phyloP scores from a whole-genome alignment of 2,329 filamentous ascomycete species.

The Aspergillus sclerotialis region DNA sequence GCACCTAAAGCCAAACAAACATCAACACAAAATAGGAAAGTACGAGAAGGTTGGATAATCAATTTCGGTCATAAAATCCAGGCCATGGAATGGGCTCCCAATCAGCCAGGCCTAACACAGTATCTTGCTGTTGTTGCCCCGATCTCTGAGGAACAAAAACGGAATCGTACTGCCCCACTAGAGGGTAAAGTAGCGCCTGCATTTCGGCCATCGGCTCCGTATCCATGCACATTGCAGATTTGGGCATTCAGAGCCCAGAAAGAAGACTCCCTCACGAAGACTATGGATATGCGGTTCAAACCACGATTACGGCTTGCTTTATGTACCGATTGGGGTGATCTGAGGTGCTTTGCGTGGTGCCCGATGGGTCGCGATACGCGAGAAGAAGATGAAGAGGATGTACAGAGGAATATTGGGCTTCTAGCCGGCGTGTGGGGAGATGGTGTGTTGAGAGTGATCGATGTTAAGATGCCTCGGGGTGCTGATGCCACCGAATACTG shows the following conservation, averaged over 20 bases:
- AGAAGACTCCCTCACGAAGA: constrained; percentile 22
- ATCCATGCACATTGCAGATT: constrained; percentile 49
- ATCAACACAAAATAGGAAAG: constrained; percentile 14
- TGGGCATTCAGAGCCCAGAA: constrained; percentile 47
- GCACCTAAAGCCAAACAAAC: constrained; percentile 3
- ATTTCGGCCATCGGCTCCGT: constrained; percentile 44
- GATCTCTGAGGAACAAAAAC: constrained; percentile 32
- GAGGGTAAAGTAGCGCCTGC: constrained; percentile 37
- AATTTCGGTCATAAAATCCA: constrained; percentile 50
- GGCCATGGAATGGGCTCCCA: constrained; percentile 43
- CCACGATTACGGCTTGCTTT: constrained; percentile 46
- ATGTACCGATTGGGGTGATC: constrained; percentile 52
- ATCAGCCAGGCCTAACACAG: constrained; percentile 40
- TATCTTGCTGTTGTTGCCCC: constrained; percentile 48
- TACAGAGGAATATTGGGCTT: constrained; percentile 39
- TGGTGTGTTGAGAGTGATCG: constrained; percentile 48
- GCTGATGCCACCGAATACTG: constrained; percentile 24
- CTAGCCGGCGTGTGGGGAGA: constrained; percentile 54
- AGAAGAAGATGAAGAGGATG: constrained; percentile 22
- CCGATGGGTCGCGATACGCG: constrained; percentile 34
- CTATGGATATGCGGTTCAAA: constrained; percentile 35
- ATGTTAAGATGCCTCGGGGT: constrained; percentile 35
- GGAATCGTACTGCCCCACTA: constrained; percentile 18
- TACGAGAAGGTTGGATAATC: constrained; percentile 46
- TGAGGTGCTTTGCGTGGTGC: constrained; percentile 52